Percentiles rank a stretch among this genome's conserved stretches.
These are phyloP conservation scores for Yamadazyma atlantica DNA, from an alignment of 1,139 yeast genomes.

Conservation along the genomic window DNA sequence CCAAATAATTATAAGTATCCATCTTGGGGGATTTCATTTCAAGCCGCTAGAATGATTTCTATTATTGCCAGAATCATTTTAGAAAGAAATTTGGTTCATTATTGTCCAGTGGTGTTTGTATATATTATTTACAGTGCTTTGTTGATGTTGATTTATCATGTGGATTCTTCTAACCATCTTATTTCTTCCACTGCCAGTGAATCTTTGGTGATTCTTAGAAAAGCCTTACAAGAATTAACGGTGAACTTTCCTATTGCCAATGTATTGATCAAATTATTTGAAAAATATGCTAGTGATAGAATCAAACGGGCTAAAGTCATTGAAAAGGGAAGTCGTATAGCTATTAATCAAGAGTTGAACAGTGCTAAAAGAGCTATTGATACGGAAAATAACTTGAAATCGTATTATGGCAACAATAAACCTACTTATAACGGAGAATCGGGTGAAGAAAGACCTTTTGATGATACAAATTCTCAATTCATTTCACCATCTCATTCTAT, in stretches of 20 bases:
- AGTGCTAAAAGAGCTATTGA: constrained; percentile 29
- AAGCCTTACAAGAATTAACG: constrained; percentile 54
- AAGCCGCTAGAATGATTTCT: constrained; percentile 80
- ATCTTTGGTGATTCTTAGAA: constrained; percentile 52
- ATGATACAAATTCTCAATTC: constrained; percentile 8
- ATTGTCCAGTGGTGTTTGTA: constrained; percentile 57
- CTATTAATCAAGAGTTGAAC: constrained; percentile 36
- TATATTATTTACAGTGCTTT: constrained; percentile 67
- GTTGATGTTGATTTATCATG: constrained; percentile 73
- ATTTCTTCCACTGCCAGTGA: constrained; percentile 62
- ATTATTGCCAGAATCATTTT: constrained; percentile 61
- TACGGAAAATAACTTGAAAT: constrained; percentile 20
- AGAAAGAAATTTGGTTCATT: constrained; percentile 50
- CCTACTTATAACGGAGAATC: constrained; percentile 5
- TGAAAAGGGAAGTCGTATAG: constrained; percentile 38
- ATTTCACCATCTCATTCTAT: constrained; percentile 17
- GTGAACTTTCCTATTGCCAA: constrained; percentile 47
- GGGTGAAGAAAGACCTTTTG: constrained; percentile 1
- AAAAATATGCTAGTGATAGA: constrained; percentile 48
- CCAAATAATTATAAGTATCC: constrained; percentile 61
- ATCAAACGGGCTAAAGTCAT: constrained; percentile 45
- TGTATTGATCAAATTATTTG: constrained; percentile 40
- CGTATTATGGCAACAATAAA: constrained; percentile 17
- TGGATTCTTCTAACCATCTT: constrained; percentile 56
- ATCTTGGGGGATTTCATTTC: constrained; percentile 83